Percentiles rank a stretch among this genome's conserved stretches.
Evolutionary conservation across 1,284 basidiomycete genomes (phyloP).

Genomic region (Phlebopus sp.): DNA sequence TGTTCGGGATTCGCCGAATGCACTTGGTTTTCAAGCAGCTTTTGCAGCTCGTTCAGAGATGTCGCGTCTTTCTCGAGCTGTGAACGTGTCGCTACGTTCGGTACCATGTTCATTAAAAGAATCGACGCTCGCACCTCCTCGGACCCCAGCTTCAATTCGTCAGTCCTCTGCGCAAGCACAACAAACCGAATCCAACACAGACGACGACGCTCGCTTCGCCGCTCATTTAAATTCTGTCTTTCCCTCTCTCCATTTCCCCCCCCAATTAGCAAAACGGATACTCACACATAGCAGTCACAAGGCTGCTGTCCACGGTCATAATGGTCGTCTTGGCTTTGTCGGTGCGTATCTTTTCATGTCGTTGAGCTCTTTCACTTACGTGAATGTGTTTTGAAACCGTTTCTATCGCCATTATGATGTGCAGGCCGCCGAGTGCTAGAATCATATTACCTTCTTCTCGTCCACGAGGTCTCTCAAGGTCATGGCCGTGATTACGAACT

Average conservation of each 20-base stretch:
- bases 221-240: slow-evolving; percentile 63
- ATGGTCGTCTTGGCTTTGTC: slow-evolving; percentile 65
- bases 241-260: slow-evolving; percentile 62
- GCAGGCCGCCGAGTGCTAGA: slow-evolving; percentile 72
- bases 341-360: slow-evolving; percentile 41
- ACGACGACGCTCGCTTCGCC: slow-evolving; percentile 33
- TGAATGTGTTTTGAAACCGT: background rate
- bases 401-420: slow-evolving; percentile 1
- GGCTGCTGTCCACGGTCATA: slow-evolving; percentile 62
- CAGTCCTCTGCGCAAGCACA: background rate
- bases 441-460: slow-evolving; percentile 67
- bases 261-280: slow-evolving; percentile 64
- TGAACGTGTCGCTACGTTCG: slow-evolving; percentile 9
- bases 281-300: slow-evolving; percentile 74
- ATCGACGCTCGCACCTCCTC: slow-evolving; percentile 10
- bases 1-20: no score
- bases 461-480: slow-evolving; percentile 55
- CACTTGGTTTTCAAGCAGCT: background rate
- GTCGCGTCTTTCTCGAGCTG: slow-evolving; percentile 20
- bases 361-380: background rate
- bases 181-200: background rate
- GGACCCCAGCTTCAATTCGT: slow-evolving; percentile 11
- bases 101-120: slow-evolving; percentile 11
- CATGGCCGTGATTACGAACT: slow-evolving; percentile 54
- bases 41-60: slow-evolving; percentile 9